phyloP scores from a whole-genome alignment of 306 rosid species.

The Aeschynomene evenia region DNA sequence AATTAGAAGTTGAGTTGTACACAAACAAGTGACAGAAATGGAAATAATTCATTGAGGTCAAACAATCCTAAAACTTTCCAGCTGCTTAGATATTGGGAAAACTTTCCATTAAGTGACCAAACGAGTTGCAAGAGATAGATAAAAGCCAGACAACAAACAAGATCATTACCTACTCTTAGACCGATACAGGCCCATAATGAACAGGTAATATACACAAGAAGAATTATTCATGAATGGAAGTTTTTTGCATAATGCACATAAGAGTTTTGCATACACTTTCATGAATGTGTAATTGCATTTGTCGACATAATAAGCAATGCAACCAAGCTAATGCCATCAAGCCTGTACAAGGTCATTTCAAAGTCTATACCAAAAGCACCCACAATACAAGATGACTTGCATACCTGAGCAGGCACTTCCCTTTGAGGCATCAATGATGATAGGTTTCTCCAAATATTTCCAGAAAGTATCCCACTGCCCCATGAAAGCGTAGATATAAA shows the following conservation, averaged over 20 bases:
- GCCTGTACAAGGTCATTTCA: background rate
- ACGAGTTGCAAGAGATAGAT: background rate
- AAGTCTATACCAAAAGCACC: background rate
- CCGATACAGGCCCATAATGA: background rate
- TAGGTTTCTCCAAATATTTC: conserved; percentile 80
- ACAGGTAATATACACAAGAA: conserved; percentile 9
- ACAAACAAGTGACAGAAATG: background rate
- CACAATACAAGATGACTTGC: conserved; percentile 13
- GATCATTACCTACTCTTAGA: background rate
- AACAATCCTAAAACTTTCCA: background rate
- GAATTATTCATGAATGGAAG: conserved; percentile 6
- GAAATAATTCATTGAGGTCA: background rate
- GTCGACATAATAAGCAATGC: conserved; percentile 4
- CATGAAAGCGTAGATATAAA: conserved; percentile 30
- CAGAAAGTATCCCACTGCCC: conserved; percentile 73
- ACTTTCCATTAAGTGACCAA: background rate
- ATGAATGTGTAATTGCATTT: conserved; percentile 13
- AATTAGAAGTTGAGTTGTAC: background rate
- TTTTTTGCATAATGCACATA: conserved; percentile 1
- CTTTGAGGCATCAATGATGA: conserved; percentile 83
- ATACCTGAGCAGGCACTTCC: conserved; percentile 73
- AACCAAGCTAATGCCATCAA: conserved; percentile 2
- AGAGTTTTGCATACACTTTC: background rate
- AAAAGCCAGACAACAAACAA: background rate
- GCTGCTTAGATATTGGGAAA: conserved; percentile 8